Conservation (phyloP, 495 filamentous ascomycete genomes). For the Xylaria sp. region DNA sequence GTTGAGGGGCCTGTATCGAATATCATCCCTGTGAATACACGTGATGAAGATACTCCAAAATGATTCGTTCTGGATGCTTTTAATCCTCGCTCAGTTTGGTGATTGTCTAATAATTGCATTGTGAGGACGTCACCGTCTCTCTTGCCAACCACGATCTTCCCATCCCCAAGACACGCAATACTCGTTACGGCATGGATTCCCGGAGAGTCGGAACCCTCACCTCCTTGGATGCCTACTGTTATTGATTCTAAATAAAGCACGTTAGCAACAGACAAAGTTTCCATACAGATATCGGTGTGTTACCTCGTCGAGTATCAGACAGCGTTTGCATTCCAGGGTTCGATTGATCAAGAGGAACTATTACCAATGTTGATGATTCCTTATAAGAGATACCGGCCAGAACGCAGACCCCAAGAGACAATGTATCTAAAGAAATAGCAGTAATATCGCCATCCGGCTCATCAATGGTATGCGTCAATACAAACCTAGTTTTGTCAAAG, state of each 20-base stretch:
- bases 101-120: slow-evolving; percentile 19
- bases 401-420: slow-evolving; percentile 33
- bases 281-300: background rate
- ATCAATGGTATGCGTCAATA: slow-evolving; percentile 35
- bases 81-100: background rate
- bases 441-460: slow-evolving; percentile 50
- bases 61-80: slow-evolving; percentile 18
- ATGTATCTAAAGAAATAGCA: slow-evolving; percentile 40
- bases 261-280: background rate
- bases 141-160: slow-evolving; percentile 47
- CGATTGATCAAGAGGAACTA: slow-evolving; percentile 29
- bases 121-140: slow-evolving; percentile 54
- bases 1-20: slow-evolving; percentile 29
- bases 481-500: slow-evolving; percentile 33
- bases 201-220: background rate
- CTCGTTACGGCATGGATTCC: slow-evolving; percentile 15
- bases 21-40: slow-evolving; percentile 30
- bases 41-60: slow-evolving; percentile 31
- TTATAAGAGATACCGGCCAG: slow-evolving; percentile 43
- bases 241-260: background rate
- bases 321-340: background rate
- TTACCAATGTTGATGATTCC: slow-evolving; percentile 36
- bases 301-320: slow-evolving; percentile 17
- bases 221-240: background rate
- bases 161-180: slow-evolving; percentile 44